phyloP scores from a whole-genome alignment of 352 stramenopile species.

The Pythium phragmitis region DNA sequence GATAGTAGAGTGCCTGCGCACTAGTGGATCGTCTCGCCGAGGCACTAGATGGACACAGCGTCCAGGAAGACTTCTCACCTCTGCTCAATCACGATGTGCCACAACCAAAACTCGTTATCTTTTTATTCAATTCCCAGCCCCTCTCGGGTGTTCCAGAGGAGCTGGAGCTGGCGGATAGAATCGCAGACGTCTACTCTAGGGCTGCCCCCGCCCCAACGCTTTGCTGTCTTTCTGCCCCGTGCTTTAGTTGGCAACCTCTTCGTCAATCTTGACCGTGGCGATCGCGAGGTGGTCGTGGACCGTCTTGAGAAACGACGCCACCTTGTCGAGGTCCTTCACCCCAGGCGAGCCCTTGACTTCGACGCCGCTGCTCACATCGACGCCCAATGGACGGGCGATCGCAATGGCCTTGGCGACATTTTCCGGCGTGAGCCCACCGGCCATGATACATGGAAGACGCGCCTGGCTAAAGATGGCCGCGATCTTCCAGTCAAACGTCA shows the following conservation, averaged over 20 bases:
- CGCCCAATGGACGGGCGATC: constrained; percentile 81
- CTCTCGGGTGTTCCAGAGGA: too few relatives aligned
- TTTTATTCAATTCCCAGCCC: too few relatives aligned
- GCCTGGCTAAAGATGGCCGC: constrained; percentile 87
- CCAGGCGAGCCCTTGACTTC: constrained; percentile 79
- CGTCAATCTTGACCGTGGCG: constrained; percentile 61
- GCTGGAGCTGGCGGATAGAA: too few relatives aligned
- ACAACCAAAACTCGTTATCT: too few relatives aligned
- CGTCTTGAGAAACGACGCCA: constrained; percentile 58
- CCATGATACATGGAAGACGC: constrained; percentile 95
- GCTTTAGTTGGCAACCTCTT: constrained; percentile 35
- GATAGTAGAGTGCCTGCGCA: too few relatives aligned
- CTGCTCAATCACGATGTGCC: too few relatives aligned
- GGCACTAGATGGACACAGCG: too few relatives aligned
- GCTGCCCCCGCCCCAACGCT: too few relatives aligned
- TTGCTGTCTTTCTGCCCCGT: neutral
- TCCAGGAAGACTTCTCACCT: too few relatives aligned
- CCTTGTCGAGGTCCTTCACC: constrained; percentile 66
- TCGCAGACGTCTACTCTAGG: too few relatives aligned
- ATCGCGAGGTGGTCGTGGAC: constrained; percentile 63
- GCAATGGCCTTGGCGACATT: constrained; percentile 93
- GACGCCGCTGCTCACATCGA: constrained; percentile 96
- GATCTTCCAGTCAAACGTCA: constrained; percentile 97
- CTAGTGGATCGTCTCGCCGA: too few relatives aligned
- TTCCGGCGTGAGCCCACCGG: constrained; percentile 92